Percentiles rank a stretch among this genome's conserved stretches.
Conservation (phyloP, 192 early-diverging fungal species). For the Gorgonomyces haynaldii region DNA sequence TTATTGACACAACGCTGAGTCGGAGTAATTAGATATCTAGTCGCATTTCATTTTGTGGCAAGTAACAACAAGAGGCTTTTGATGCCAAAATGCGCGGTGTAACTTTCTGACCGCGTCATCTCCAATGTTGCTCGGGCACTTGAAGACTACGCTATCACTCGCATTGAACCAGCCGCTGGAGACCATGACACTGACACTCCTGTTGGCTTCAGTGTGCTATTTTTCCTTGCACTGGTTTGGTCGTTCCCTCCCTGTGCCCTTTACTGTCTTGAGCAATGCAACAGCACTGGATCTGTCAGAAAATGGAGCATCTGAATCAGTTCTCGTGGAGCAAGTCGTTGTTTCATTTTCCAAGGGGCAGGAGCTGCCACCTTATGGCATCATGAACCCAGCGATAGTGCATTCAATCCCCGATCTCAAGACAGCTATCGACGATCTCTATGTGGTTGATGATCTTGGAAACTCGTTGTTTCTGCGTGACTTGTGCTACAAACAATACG, state of each 20-base stretch:
- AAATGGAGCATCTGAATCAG: not conserved
- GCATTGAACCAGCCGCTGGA: conserved; percentile 4
- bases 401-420: conserved; percentile 1
- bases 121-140: too few relatives aligned
- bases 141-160: not conserved
- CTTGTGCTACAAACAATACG: conserved; percentile 1
- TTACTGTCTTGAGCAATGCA: not conserved
- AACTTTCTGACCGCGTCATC: too few relatives aligned
- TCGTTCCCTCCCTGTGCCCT: too few relatives aligned
- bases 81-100: too few relatives aligned
- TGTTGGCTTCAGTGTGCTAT: not conserved
- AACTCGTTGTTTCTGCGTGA: not conserved
- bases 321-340: conserved; percentile 4
- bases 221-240: not conserved
- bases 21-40: too few relatives aligned
- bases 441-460: conserved; percentile 3
- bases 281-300: not conserved
- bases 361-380: not conserved
- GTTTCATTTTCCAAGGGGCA: conserved; percentile 1
- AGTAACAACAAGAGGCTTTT: too few relatives aligned
- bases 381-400: not conserved
- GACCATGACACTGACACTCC: not conserved
- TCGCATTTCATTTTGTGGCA: too few relatives aligned
- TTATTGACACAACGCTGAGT: too few relatives aligned
- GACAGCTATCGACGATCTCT: not conserved